Evolutionary conservation across 2,329 filamentous ascomycete genomes (phyloP).

Genomic region (Nemania bipapillata): DNA sequence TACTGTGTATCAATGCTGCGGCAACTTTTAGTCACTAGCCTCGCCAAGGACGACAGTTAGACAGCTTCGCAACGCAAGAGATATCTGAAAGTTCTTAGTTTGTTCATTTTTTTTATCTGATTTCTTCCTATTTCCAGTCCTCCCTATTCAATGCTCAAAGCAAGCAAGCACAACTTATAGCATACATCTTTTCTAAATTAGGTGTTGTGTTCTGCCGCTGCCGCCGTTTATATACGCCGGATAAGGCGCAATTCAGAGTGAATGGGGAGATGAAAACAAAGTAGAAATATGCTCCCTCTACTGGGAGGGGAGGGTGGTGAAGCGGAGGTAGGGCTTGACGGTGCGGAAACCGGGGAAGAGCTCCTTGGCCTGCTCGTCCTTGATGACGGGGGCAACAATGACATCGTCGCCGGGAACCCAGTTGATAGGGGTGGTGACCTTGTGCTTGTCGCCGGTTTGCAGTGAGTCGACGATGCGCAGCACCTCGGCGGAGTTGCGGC

Average conservation of each 20-base stretch:
- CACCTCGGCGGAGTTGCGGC: slow-evolving; percentile 83
- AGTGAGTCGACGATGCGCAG: slow-evolving; percentile 82
- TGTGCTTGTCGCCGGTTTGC: slow-evolving; percentile 87
- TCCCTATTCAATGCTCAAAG: slow-evolving; percentile 7
- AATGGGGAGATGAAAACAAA: slow-evolving; percentile 50
- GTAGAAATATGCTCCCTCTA: slow-evolving; percentile 44
- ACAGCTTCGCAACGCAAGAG: slow-evolving; percentile 3
- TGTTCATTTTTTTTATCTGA: slow-evolving; percentile 13
- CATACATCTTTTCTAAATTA: slow-evolving; percentile 9
- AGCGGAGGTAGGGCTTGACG: slow-evolving; percentile 79
- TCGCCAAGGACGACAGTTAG: neutral
- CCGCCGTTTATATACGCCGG: neutral
- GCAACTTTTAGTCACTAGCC: neutral
- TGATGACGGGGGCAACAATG: slow-evolving; percentile 85
- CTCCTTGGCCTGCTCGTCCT: slow-evolving; percentile 84
- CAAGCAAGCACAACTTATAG: slow-evolving; percentile 2
- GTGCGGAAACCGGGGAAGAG: slow-evolving; percentile 82
- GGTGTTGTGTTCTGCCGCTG: neutral
- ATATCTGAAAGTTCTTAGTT: neutral
- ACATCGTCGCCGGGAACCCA: slow-evolving; percentile 91
- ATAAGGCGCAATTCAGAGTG: neutral
- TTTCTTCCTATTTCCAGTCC: slow-evolving; percentile 13
- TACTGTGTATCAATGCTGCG: neutral
- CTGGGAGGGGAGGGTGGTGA: slow-evolving; percentile 72
- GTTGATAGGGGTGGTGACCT: slow-evolving; percentile 88